Evolutionary conservation across 768 basidiomycete genomes (phyloP), one percentile per base, ranked within the genome.

Genomic region (Gymnopilus dilepis): DNA sequence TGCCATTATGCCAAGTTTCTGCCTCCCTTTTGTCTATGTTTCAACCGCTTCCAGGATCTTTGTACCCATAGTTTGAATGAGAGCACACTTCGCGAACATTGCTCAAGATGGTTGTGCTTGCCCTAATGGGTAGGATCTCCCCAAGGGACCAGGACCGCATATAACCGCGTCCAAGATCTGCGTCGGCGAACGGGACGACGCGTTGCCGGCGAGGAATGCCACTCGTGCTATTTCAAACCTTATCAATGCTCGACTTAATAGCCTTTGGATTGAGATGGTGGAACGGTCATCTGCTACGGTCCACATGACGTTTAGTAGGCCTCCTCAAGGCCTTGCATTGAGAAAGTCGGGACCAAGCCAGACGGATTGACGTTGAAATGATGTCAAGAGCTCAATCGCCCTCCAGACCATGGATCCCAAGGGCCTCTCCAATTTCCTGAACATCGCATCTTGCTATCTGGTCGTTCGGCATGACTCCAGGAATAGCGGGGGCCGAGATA

Each of bases 401-500:
- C 22, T 24, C 13, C 12, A 4, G 8, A 31, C n/a, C n/a, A n/a
- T n/a, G n/a, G n/a, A n/a, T n/a, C n/a, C n/a, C n/a, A n/a, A n/a
- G n/a, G n/a, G n/a, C n/a, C n/a, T n/a, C n/a, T n/a, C n/a, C n/a
- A n/a, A n/a, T n/a, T n/a, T n/a, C n/a, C n/a, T n/a, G n/a, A n/a
- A n/a, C n/a, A n/a, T n/a, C n/a, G n/a, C 9, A 26, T 8, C 22
- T n/a, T 31, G 56, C 19, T n/a, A n/a, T n/a, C n/a, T n/a, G n/a
- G n/a, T n/a, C n/a, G n/a, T n/a, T n/a, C n/a, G n/a, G n/a, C n/a
- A n/a, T n/a, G n/a, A n/a, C n/a, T n/a, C n/a, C n/a, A n/a, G n/a
- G n/a, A n/a, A n/a, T n/a, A n/a, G n/a, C n/a, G n/a, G n/a, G n/a
- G 60, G 60, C 41, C 31, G 22, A 21, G 40, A 54, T 54, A 58